These are phyloP conservation scores for Blastocystis sp. DNA, from an alignment of 352 stramenopile genomes.

Conservation along the genomic window DNA sequence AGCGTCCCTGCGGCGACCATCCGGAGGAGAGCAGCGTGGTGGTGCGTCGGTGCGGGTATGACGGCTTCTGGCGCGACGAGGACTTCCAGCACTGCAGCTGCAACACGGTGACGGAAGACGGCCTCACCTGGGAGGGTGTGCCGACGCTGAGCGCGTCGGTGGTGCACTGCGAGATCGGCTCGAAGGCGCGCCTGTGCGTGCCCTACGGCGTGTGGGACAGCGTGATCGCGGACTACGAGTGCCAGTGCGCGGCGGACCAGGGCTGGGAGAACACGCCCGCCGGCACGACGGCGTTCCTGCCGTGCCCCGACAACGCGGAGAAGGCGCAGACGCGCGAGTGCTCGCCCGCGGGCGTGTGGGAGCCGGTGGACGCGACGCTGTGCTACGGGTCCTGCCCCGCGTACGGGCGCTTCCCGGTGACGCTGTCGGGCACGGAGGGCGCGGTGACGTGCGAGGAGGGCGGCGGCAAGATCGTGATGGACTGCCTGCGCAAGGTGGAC, in stretches of 20 bases:
- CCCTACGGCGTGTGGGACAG: constrained; percentile 3
- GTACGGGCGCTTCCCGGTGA: constrained; percentile 22
- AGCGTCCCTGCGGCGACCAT: neutral
- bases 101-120: neutral
- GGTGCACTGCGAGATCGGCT: constrained; percentile 20
- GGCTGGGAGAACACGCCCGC: neutral
- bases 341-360: constrained; percentile 4
- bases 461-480: constrained; percentile 21
- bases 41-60: neutral
- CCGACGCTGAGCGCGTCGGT: neutral
- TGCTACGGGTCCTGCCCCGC: constrained; percentile 39
- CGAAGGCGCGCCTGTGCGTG: constrained; percentile 15
- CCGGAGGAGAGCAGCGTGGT: neutral
- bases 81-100: neutral
- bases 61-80: constrained; percentile 22
- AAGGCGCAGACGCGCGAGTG: neutral
- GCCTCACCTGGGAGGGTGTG: neutral
- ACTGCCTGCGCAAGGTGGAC: constrained; percentile 42
- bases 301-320: constrained; percentile 6
- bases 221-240: constrained; percentile 6
- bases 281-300: neutral
- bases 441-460: constrained; percentile 1
- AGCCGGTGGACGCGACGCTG: neutral
- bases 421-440: neutral
- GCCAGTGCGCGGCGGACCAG: constrained; percentile 9